Percentiles rank a stretch among this genome's conserved stretches.
phyloP scores from a whole-genome alignment of 2,329 filamentous ascomycete species.

The Chrysoporthe austroafricana region DNA sequence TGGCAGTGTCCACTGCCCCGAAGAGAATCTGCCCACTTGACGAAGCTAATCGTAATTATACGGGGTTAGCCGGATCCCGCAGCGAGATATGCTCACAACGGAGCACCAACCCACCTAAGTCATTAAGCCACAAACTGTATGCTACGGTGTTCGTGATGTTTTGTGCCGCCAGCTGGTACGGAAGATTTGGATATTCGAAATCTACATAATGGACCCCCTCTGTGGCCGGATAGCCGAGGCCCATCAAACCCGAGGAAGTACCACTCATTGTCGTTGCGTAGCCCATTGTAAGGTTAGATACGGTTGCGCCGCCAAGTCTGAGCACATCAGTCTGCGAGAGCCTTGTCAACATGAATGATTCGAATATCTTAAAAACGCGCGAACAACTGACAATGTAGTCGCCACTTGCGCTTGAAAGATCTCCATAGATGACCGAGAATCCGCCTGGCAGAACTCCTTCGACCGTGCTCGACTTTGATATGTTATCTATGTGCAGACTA shows the following conservation, averaged over 20 bases:
- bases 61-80: not conserved
- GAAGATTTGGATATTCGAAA: not conserved
- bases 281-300: constrained; percentile 62
- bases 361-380: constrained; percentile 38
- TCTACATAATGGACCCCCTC: constrained; percentile 35
- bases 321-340: constrained; percentile 58
- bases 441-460: not conserved
- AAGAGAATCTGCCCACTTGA: constrained; percentile 33
- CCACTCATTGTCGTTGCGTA: constrained; percentile 53
- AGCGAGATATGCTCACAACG: not conserved
- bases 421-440: not conserved
- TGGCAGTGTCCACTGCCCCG: not conserved
- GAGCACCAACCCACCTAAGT: not conserved
- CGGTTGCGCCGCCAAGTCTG: constrained; percentile 51
- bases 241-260: not conserved
- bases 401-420: not conserved
- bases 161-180: not conserved
- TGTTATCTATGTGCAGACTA: constrained; percentile 45
- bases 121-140: constrained; percentile 5
- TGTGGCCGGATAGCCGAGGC: not conserved
- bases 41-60: constrained; percentile 35
- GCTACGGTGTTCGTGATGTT: not conserved
- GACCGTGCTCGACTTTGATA: constrained; percentile 49
- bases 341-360: constrained; percentile 63
- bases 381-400: not conserved